These are phyloP conservation scores for Talaromyces sp. DNA, from an alignment of 2,329 filamentous ascomycete species.

Conservation along the genomic window DNA sequence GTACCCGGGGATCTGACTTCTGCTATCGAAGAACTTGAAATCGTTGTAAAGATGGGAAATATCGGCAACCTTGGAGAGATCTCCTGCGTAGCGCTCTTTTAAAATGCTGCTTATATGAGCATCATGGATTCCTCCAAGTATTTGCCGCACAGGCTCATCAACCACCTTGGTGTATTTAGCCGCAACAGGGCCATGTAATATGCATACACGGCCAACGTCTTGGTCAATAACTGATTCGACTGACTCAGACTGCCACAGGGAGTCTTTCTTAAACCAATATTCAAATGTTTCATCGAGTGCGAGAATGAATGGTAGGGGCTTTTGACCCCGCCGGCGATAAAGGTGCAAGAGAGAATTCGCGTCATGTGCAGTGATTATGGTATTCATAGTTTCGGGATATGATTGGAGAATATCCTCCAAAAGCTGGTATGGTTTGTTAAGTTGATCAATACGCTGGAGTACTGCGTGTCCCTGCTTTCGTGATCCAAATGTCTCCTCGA, in stretches of 20 bases:
- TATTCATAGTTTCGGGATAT: conserved; percentile 57
- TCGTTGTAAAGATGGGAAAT: background rate
- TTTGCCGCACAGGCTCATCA: conserved; percentile 91
- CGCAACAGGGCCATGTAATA: conserved; percentile 92
- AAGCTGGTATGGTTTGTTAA: background rate
- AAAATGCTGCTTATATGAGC: conserved; percentile 60
- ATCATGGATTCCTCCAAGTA: conserved; percentile 83
- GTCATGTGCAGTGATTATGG: conserved; percentile 77
- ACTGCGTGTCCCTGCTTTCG: conserved; percentile 75
- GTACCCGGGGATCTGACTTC: background rate
- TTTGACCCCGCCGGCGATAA: conserved; percentile 85
- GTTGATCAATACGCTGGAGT: conserved; percentile 40
- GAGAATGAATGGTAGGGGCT: conserved; percentile 93
- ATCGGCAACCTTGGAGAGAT: background rate
- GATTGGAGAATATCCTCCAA: background rate
- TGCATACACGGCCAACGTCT: conserved; percentile 91
- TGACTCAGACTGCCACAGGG: conserved; percentile 97
- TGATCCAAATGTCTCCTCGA: conserved; percentile 94
- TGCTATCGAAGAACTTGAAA: background rate
- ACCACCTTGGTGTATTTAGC: conserved; percentile 83
- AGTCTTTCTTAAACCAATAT: conserved; percentile 99
- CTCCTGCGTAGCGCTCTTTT: background rate
- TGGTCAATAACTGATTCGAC: conserved; percentile 91
- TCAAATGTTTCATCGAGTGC: conserved; percentile 92
- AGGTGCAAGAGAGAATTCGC: conserved; percentile 89